phyloP scores from a whole-genome alignment of 1,139 yeast genomes.

The Arxiozyma telluris region DNA sequence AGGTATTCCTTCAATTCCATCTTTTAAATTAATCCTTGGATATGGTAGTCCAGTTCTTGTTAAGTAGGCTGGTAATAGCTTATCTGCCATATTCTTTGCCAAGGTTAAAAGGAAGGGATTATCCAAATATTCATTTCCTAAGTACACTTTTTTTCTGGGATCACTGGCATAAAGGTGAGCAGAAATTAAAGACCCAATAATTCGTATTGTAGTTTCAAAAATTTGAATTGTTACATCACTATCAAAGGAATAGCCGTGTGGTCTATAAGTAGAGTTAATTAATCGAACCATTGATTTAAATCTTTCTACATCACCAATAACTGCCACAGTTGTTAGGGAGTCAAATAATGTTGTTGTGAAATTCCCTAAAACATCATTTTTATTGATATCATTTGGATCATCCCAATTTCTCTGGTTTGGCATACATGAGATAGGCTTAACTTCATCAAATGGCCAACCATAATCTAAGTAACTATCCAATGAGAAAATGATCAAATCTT shows the following conservation, averaged over 20 bases:
- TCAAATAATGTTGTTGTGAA: conserved; percentile 72
- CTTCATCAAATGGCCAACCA: conserved; percentile 82
- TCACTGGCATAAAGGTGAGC: conserved; percentile 69
- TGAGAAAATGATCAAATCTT: conserved; percentile 58
- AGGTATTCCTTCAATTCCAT: conserved; percentile 39
- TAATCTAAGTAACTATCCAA: conserved; percentile 60
- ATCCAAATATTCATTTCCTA: conserved; percentile 36
- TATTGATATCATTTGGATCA: conserved; percentile 45
- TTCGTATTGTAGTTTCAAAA: conserved; percentile 74
- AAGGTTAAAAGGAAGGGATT: conserved; percentile 59
- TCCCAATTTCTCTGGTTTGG: conserved; percentile 58
- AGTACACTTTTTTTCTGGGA: conserved; percentile 37
- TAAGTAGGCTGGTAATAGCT: conserved; percentile 58
- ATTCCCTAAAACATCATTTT: conserved; percentile 83
- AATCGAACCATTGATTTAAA: conserved; percentile 44
- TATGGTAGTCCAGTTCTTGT: conserved; percentile 55
- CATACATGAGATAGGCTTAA: conserved; percentile 61
- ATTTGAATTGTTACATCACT: conserved; percentile 72
- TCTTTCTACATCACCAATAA: conserved; percentile 54
- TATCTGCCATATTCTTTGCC: conserved; percentile 65
- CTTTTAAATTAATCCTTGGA: conserved; percentile 58
- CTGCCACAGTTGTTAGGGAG: conserved; percentile 66
- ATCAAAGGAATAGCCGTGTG: conserved; percentile 37
- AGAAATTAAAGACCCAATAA: conserved; percentile 69
- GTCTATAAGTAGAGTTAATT: conserved; percentile 31